phyloP scores from a whole-genome alignment of 2,329 filamentous ascomycete species.

The Aspergillus phoenicis region DNA sequence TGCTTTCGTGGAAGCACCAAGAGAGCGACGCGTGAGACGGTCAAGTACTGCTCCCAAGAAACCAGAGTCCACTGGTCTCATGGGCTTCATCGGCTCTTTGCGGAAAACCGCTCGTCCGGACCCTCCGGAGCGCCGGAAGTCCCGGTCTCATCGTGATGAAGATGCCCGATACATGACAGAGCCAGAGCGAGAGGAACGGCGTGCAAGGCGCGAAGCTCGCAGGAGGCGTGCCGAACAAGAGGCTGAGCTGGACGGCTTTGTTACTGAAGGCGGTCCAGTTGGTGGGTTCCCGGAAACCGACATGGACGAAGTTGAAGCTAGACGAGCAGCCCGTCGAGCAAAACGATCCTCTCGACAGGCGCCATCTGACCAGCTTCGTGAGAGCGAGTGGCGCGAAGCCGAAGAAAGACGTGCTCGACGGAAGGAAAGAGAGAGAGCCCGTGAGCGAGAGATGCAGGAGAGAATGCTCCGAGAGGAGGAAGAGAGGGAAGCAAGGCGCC shows the following conservation, averaged over 20 bases:
- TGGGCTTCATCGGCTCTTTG: constrained; percentile 63
- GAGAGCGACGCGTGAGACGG: constrained; percentile 59
- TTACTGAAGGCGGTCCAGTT: constrained; percentile 46
- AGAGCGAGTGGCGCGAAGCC: constrained; percentile 36
- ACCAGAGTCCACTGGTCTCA: constrained; percentile 55
- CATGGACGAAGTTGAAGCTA: constrained; percentile 60
- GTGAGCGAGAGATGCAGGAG: constrained; percentile 42
- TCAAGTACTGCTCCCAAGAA: constrained; percentile 66
- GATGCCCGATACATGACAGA: constrained; percentile 37
- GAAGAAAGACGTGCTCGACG: constrained; percentile 52
- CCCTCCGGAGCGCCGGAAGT: constrained; percentile 40
- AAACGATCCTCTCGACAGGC: constrained; percentile 48
- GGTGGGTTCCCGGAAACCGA: constrained; percentile 41
- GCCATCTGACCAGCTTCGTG: constrained; percentile 37
- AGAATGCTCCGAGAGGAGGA: constrained; percentile 40
- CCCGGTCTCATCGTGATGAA: constrained; percentile 42
- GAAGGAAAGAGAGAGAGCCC: constrained; percentile 53
- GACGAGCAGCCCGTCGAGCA: constrained; percentile 64
- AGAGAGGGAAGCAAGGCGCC: constrained; percentile 38
- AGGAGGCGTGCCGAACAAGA: constrained; percentile 49
- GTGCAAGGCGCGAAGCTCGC: constrained; percentile 39
- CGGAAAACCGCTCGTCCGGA: constrained; percentile 38
- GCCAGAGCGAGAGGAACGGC: constrained; percentile 39
- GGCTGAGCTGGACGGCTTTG: constrained; percentile 52
- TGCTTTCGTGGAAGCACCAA: constrained; percentile 54